phyloP scores from a whole-genome alignment of 257 asterid species.

The Rehmannia glutinosa region DNA sequence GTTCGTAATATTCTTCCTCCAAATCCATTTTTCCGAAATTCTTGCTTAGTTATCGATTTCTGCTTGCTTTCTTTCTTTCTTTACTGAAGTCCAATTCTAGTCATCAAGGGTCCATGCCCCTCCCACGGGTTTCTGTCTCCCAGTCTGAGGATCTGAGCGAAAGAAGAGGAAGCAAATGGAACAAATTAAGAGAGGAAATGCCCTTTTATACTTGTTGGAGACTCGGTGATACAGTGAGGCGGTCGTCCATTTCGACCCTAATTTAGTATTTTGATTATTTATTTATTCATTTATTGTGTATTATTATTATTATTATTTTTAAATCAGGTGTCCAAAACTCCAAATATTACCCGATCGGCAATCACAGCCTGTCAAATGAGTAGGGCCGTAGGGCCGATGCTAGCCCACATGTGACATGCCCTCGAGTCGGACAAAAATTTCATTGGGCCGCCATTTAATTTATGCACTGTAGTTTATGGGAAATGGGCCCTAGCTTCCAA shows the following conservation, averaged over 20 bases:
- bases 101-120: background rate
- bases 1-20: slow-evolving; percentile 58
- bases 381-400: too few species aligned
- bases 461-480: too few species aligned
- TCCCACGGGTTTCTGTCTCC: background rate
- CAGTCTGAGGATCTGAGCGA: background rate
- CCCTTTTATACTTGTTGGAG: slow-evolving; percentile 5
- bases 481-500: too few species aligned
- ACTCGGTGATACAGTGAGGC: slow-evolving; percentile 3
- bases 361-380: too few species aligned
- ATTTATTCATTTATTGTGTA: too few species aligned
- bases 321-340: too few species aligned
- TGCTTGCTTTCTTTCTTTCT: background rate
- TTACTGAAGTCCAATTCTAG: slow-evolving; percentile 15
- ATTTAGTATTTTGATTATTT: background rate
- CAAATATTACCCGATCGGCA: too few species aligned
- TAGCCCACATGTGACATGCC: too few species aligned
- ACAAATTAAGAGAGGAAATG: background rate
- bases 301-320: too few species aligned
- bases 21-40: slow-evolving; percentile 36
- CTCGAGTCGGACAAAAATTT: too few species aligned
- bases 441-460: too few species aligned
- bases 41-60: background rate
- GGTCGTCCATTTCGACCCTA: background rate
- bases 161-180: background rate